phyloP scores from a whole-genome alignment of 202 grass and related monocot genomes.

The Setaria italica region DNA sequence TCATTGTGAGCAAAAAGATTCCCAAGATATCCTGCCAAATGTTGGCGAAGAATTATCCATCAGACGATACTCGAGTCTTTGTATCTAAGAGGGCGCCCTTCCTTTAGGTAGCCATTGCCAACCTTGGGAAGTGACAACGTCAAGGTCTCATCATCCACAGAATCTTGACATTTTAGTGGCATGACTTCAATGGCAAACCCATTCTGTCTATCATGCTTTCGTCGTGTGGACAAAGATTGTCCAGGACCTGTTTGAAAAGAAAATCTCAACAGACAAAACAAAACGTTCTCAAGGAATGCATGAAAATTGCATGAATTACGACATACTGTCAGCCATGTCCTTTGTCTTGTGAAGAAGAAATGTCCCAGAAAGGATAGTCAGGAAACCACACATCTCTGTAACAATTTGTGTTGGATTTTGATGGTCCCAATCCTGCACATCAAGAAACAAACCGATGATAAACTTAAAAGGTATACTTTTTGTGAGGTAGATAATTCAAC shows the following conservation, averaged over 20 bases:
- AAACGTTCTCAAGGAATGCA: neutral
- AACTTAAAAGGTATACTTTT: slow-evolving; percentile 17
- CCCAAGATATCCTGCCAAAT: slow-evolving; percentile 17
- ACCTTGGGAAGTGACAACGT: slow-evolving; percentile 47
- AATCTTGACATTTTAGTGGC: slow-evolving; percentile 64
- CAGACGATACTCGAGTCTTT: slow-evolving; percentile 48
- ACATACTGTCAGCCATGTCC: slow-evolving; percentile 69
- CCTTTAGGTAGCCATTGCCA: slow-evolving; percentile 39
- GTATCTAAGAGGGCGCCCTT: slow-evolving; percentile 56
- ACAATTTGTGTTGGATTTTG: slow-evolving; percentile 94
- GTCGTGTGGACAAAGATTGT: slow-evolving; percentile 43
- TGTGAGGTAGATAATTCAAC: neutral
- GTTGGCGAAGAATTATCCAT: slow-evolving; percentile 17
- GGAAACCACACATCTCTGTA: slow-evolving; percentile 86
- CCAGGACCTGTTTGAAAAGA: slow-evolving; percentile 51
- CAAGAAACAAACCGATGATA: slow-evolving; percentile 21
- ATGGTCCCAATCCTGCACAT: slow-evolving; percentile 88
- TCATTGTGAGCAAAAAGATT: slow-evolving; percentile 25
- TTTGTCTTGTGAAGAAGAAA: slow-evolving; percentile 97
- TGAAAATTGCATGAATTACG: slow-evolving; percentile 23
- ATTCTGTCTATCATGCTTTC: slow-evolving; percentile 49
- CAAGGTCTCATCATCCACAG: slow-evolving; percentile 46
- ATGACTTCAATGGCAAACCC: slow-evolving; percentile 55
- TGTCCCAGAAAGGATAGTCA: slow-evolving; percentile 95
- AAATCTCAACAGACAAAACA: slow-evolving; percentile 25